Evolutionary conservation across 441 rosid genomes (phyloP).

Genomic region (Corymbia citriodora): DNA sequence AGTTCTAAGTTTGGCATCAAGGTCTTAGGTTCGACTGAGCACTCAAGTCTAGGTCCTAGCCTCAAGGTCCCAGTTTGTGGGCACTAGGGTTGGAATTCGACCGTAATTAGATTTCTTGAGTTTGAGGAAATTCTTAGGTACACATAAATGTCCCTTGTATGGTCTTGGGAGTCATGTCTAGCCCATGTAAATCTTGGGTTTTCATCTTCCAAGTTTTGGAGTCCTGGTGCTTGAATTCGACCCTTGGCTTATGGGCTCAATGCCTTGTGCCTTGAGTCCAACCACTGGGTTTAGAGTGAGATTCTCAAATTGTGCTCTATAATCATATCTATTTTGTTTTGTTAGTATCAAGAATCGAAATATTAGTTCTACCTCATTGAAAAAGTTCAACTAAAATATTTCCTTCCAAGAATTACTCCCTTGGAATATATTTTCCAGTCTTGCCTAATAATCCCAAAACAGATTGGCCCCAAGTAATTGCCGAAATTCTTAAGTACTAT

Average conservation of each 20-base stretch:
- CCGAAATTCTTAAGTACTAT: background rate
- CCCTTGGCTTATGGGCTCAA: background rate
- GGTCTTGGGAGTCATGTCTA: fast-evolving
- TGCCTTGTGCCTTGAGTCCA: background rate
- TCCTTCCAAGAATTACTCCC: background rate
- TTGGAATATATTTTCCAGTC: background rate
- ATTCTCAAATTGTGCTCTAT: fast-evolving
- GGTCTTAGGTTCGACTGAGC: background rate
- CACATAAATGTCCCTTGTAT: background rate
- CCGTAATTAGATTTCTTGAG: background rate
- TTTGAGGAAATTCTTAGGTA: background rate
- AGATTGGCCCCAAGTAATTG: background rate
- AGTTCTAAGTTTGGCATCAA: too few relatives aligned
- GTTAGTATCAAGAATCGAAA: too few relatives aligned
- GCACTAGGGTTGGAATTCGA: background rate
- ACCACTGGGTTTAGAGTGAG: background rate
- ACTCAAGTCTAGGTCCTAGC: too few relatives aligned
- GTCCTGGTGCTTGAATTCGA: background rate
- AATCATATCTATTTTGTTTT: background rate
- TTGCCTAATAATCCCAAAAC: background rate
- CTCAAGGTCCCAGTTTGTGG: background rate
- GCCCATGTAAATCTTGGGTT: background rate
- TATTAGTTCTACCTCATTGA: background rate
- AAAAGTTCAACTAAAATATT: background rate
- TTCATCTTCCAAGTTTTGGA: background rate